Percentiles rank a stretch among this genome's conserved stretches.
Evolutionary conservation across 768 basidiomycete species (phyloP).

Genomic region (Boletus reticulatus): DNA sequence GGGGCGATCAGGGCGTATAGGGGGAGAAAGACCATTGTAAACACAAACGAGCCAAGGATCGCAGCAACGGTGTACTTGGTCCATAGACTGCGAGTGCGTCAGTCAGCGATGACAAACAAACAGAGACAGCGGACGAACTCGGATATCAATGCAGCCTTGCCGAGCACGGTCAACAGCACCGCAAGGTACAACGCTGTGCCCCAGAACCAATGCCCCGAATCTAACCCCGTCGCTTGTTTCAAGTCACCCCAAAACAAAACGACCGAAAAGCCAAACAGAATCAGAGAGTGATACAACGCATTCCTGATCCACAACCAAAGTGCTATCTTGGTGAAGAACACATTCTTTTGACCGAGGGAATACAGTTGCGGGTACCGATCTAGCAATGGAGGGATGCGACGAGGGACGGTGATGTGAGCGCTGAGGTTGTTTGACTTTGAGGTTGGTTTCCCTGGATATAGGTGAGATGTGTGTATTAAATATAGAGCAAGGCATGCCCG

Average conservation of each 20-base stretch:
- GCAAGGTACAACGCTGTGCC: conserved; percentile 94
- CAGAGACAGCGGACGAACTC: conserved; percentile 67
- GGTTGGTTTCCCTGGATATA: conserved; percentile 80
- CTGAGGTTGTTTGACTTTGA: conserved; percentile 97
- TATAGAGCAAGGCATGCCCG: conserved; percentile 54
- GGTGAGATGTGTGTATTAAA: neutral
- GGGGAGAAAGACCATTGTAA: conserved; percentile 95
- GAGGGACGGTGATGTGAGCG: conserved; percentile 73
- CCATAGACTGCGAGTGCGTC: conserved; percentile 69
- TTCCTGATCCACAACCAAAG: conserved; percentile 94
- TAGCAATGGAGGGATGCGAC: conserved; percentile 73
- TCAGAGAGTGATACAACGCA: conserved; percentile 68
- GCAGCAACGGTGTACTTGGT: conserved; percentile 99
- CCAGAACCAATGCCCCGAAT: conserved; percentile 98
- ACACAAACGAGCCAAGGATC: conserved; percentile 94
- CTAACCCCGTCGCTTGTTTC: conserved; percentile 73
- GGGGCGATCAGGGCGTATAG: conserved; percentile 89
- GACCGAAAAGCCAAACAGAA: conserved; percentile 4
- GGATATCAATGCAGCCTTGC: conserved; percentile 91
- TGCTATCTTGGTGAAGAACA: conserved; percentile 85
- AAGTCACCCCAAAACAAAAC: conserved; percentile 82
- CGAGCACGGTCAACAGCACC: conserved; percentile 91
- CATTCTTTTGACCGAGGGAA: conserved; percentile 89
- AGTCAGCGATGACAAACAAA: neutral
- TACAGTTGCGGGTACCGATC: conserved; percentile 98